A percentile compares a stretch with the other conserved stretches of the same genome.
Evolutionary conservation across 768 basidiomycete genomes (phyloP).

Genomic region (Lentinula raphanica): DNA sequence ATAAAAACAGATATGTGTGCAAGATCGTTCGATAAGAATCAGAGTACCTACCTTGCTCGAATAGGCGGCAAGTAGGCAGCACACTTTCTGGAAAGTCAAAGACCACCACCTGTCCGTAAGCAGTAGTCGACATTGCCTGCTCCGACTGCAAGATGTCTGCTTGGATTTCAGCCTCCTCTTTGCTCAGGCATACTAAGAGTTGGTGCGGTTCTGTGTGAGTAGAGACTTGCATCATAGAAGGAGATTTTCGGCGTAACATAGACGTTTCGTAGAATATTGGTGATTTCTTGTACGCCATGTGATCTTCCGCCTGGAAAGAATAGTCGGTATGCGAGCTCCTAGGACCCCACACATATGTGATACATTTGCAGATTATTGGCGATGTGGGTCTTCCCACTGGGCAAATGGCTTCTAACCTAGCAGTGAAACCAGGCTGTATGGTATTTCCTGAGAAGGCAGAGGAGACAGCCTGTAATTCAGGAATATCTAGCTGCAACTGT

Average conservation of each 20-base stretch:
- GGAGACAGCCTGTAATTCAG: not conserved
- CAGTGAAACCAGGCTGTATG: not conserved
- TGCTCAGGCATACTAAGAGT: no score
- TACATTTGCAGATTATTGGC: not conserved
- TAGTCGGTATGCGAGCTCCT: not conserved
- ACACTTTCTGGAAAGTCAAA: constrained; percentile 49
- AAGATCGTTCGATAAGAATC: constrained; percentile 12
- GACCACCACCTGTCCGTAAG: not conserved
- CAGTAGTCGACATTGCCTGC: constrained; percentile 34
- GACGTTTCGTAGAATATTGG: not conserved
- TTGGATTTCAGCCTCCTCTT: not conserved
- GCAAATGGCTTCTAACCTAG: not conserved
- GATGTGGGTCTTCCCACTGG: not conserved
- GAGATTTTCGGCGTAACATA: not conserved
- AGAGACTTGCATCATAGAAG: no score
- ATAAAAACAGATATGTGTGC: constrained; percentile 27
- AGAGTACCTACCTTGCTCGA: constrained; percentile 53
- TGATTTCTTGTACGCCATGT: not conserved
- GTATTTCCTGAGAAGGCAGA: not conserved
- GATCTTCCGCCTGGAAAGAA: not conserved
- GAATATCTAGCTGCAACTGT: not conserved
- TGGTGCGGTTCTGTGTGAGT: not conserved
- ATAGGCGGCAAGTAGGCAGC: constrained; percentile 64
- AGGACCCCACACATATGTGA: not conserved
- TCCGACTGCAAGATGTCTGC: no score